Base-by-base conservation (phyloP, 192 early-diverging fungal genomes). In the Anaeromyces robustus region DNA sequence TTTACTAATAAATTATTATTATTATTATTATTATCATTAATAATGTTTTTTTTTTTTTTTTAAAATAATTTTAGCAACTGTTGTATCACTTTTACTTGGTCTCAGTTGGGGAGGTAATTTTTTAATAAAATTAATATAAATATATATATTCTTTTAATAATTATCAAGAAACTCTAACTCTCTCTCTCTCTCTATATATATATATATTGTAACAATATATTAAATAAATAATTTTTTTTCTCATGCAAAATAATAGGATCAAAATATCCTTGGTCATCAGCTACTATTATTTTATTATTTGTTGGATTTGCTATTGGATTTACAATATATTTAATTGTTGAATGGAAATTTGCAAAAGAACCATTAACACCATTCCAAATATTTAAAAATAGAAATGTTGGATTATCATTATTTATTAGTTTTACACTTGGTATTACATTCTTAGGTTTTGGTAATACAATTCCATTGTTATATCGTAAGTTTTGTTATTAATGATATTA, bases 261-360 rank as follows among this genome's bases (percentile, higher is more conserved):
- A 32, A 39, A 34, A 29, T 81, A 81, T 39, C 7, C 79, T 9
- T 81, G 80, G 80, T 2, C 1, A 29, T 59, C 34, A 9, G 4
- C 43, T 19, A 17, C 31, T 22, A 34, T 81, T 77, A 34, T 81
- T 31, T 79, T 32, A n/a, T 80, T 84, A 19, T 81, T 91, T 59
- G 92, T 84, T n/a, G 82, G 91, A 59, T 91, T 93, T 30, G 80
- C 43, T 18, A 39, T 86, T 13, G 37, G 89, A 28, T 79, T 89
- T 30, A 26, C 80, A 14, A 83, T 83, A 14, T 95, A 96, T 82
- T 86, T 86, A 12, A 83, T 85, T 30, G 84, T 93, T 30, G 94
- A 97, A 86, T 83, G 84, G 39, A 87, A 88, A 80, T 41, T 91
- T 19, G 87, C 95, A 2, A 80, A 82, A n/a, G 89, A 91, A 77